Percentiles rank a stretch among this genome's conserved stretches.
Conservation (phyloP, 495 filamentous ascomycete species). For the Evansstolkia leycettana region DNA sequence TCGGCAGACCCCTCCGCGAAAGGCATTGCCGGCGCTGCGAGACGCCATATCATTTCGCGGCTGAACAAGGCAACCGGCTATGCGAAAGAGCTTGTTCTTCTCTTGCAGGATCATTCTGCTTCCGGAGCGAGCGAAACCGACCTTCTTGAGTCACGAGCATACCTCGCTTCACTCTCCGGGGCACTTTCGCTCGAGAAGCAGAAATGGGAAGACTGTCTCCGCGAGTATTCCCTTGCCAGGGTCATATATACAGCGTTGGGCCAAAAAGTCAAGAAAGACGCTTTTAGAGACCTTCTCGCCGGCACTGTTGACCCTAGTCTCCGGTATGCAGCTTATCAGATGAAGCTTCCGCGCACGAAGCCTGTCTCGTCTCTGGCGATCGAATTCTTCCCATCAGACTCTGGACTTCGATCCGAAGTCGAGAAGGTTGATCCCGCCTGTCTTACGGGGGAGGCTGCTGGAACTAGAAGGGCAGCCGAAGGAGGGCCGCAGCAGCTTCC, state of each 20-base stretch:
- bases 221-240: conserved; percentile 59
- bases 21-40: conserved; percentile 63
- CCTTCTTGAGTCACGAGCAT: conserved; percentile 77
- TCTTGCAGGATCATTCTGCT: conserved; percentile 44
- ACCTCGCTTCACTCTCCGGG: conserved; percentile 60
- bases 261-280: conserved; percentile 50
- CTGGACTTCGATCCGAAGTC: conserved; percentile 49
- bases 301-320: conserved; percentile 87
- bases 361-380: conserved; percentile 67
- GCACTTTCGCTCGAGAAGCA: conserved; percentile 74
- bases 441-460: conserved; percentile 49
- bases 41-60: conserved; percentile 78
- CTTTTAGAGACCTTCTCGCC: conserved; percentile 73
- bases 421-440: conserved; percentile 60
- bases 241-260: conserved; percentile 73
- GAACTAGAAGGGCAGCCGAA: conserved; percentile 40
- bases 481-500: conserved; percentile 46
- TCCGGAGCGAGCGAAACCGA: conserved; percentile 58
- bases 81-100: conserved; percentile 53
- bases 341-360: conserved; percentile 70
- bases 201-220: conserved; percentile 69
- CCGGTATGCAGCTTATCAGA: conserved; percentile 85
- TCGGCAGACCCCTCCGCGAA: conserved; percentile 58
- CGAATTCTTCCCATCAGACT: conserved; percentile 55
- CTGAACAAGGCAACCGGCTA: conserved; percentile 64